Percentiles rank a stretch among this genome's conserved stretches.
Evolutionary conservation across 352 stramenopile species (phyloP).

Genomic region (Phytophthora boehmeriae): DNA sequence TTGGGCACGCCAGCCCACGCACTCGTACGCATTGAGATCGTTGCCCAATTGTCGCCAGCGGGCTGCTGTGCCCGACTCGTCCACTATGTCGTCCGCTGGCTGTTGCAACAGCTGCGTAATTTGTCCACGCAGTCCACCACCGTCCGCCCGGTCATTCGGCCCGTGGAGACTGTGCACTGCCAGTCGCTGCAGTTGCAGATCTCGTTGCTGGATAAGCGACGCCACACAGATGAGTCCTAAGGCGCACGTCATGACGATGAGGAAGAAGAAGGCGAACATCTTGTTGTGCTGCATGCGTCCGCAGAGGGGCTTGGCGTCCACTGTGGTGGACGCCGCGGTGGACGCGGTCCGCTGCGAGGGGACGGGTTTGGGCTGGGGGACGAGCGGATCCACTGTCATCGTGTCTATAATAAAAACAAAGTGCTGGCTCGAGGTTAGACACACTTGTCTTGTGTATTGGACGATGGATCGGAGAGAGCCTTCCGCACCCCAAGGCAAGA

Average conservation of each 20-base stretch:
- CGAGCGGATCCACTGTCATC: constrained; percentile 1
- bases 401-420: too few species aligned
- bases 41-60: constrained; percentile 3
- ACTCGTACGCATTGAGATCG: constrained; percentile 49
- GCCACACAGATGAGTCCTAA: constrained; percentile 60
- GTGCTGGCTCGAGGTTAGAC: background rate
- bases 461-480: background rate
- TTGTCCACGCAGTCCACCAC: constrained; percentile 20
- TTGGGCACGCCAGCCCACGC: constrained; percentile 57
- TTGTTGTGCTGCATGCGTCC: constrained; percentile 32
- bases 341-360: background rate
- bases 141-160: constrained; percentile 1
- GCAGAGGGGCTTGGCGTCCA: constrained; percentile 6
- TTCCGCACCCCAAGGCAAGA: background rate
- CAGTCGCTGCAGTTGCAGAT: constrained; percentile 34
- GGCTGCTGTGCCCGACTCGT: background rate
- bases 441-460: too few species aligned
- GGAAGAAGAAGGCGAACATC: constrained; percentile 42
- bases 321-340: background rate
- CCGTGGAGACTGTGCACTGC: constrained; percentile 27
- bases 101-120: constrained; percentile 27
- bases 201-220: constrained; percentile 58
- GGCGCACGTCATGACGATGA: constrained; percentile 60
- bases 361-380: background rate
- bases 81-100: constrained; percentile 6